phyloP scores from a whole-genome alignment of 2,329 filamentous ascomycete species.

The Phialophora chinensis region DNA sequence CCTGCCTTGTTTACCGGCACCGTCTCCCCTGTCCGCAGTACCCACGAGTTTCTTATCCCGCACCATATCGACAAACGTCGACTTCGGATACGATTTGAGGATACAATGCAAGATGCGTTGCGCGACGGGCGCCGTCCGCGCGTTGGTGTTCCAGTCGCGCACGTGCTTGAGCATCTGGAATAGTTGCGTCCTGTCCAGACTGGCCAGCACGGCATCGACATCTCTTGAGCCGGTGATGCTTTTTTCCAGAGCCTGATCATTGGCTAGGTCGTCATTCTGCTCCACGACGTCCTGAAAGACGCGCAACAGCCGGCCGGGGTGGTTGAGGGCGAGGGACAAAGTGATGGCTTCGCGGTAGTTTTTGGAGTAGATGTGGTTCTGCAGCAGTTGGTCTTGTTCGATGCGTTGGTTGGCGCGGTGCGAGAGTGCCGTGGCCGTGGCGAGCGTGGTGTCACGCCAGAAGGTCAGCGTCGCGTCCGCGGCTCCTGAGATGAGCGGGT shows the following conservation, averaged over 20 bases:
- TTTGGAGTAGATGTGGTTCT: slow-evolving; percentile 87
- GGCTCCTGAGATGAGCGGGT: slow-evolving; percentile 85
- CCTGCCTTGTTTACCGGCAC: not conserved
- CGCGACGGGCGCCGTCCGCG: slow-evolving; percentile 80
- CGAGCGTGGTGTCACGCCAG: slow-evolving; percentile 88
- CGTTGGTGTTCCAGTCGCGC: slow-evolving; percentile 98
- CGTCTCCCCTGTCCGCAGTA: not conserved
- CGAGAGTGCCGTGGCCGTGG: slow-evolving; percentile 76
- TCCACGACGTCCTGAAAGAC: slow-evolving; percentile 81
- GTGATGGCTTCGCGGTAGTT: slow-evolving; percentile 94
- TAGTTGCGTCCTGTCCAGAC: slow-evolving; percentile 81
- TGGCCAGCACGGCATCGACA: slow-evolving; percentile 84
- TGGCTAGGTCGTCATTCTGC: slow-evolving; percentile 43
- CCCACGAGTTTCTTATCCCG: slow-evolving; percentile 35
- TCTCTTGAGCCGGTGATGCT: slow-evolving; percentile 54
- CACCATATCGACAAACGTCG: slow-evolving; percentile 73
- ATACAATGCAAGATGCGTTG: slow-evolving; percentile 83
- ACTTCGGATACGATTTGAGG: slow-evolving; percentile 79
- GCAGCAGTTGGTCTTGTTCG: slow-evolving; percentile 91
- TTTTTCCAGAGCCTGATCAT: slow-evolving; percentile 42
- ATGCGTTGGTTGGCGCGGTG: slow-evolving; percentile 78
- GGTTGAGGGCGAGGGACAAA: slow-evolving; percentile 89
- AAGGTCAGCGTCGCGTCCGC: slow-evolving; percentile 93
- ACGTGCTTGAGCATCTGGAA: slow-evolving; percentile 80
- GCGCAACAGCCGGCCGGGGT: slow-evolving; percentile 82